Base-by-base conservation (phyloP, 1,284 basidiomycete species). In the Cryptococcus sp. region DNA sequence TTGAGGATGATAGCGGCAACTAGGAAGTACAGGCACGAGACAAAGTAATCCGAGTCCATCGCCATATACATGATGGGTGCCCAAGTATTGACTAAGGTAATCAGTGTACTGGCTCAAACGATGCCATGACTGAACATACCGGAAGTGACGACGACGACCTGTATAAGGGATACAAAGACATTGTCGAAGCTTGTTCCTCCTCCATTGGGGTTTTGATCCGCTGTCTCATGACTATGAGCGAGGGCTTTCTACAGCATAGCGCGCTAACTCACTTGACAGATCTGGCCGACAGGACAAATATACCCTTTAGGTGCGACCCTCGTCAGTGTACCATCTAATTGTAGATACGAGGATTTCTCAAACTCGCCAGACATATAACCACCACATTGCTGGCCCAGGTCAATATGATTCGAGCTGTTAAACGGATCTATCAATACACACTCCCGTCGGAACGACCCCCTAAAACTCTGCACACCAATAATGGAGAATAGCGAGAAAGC, bases 11-110 rank as follows among this genome's bases (percentile, higher is more conserved):
- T 79, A 58, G 93, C 79, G 56, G 86, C 87, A 53, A 87, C 77
- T 63, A 98, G 87, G 79, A 93, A 98, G 78, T 92, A 98, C 60
- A 93, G 79, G 64, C 84, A 88, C 0, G 92, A 91, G 5, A 87
- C 77, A 69, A 89, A 91, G 76, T 88, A 95, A 71, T 98, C 95
- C 2, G 94, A 82, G 65, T 94, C 90, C 76, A 97, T 90, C 81
- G 91, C 87, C 45, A 79, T 74, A 76, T 97, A 98, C 95, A 98
- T 97, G 57, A 88, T 79, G 51, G 83, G 68, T 3, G 75, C 69
- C 76, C 78, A 80, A 0, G 70, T 76, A 57, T 80, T 79, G 49
- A 76, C 76, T 73, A 52, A 4, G 11, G 46, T 13, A n/a, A 46
- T 46, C 5, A 36, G 46, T 32, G 23, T 48, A 46, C 31, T 4